phyloP scores from a whole-genome alignment of 2,329 filamentous ascomycete genomes.

The Acephala macrosclerotiorum region DNA sequence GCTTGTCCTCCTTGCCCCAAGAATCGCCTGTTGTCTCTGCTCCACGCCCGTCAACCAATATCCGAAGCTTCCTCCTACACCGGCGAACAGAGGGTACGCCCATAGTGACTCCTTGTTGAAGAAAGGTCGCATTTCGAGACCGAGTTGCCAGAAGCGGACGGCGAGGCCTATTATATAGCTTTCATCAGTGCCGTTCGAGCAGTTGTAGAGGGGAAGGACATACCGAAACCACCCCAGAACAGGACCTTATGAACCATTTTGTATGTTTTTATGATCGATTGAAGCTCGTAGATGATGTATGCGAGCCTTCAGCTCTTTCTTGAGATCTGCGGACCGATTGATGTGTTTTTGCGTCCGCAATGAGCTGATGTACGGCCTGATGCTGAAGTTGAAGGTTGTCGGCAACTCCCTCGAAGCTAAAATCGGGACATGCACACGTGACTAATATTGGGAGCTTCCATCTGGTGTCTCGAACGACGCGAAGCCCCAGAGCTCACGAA shows the following conservation, averaged over 20 bases:
- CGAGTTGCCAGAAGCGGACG: constrained; percentile 94
- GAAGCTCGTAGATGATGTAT: constrained; percentile 2
- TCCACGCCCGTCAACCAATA: constrained; percentile 97
- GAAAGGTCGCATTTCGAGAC: constrained; percentile 97
- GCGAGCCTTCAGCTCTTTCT: neutral
- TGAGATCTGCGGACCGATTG: constrained; percentile 13
- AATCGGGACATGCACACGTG: neutral
- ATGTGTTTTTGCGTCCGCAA: constrained; percentile 17
- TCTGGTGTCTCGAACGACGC: neutral
- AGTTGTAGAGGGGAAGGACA: constrained; percentile 45
- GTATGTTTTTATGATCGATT: constrained; percentile 12
- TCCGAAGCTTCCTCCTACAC: constrained; percentile 88
- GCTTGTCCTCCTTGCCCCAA: constrained; percentile 79
- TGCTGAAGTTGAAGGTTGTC: neutral
- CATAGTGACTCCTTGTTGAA: constrained; percentile 85
- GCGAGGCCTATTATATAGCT: constrained; percentile 73
- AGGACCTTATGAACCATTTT: constrained; percentile 62
- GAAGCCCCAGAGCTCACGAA: neutral
- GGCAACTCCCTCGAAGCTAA: neutral
- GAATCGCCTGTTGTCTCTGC: constrained; percentile 76
- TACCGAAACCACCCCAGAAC: constrained; percentile 94
- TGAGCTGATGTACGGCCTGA: neutral
- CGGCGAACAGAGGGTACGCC: constrained; percentile 90
- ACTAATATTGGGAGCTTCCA: neutral
- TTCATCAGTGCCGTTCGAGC: constrained; percentile 33